These are phyloP conservation scores for Cucurbitaria berberidis DNA, from an alignment of 2,329 filamentous ascomycete species.

Conservation along the genomic window DNA sequence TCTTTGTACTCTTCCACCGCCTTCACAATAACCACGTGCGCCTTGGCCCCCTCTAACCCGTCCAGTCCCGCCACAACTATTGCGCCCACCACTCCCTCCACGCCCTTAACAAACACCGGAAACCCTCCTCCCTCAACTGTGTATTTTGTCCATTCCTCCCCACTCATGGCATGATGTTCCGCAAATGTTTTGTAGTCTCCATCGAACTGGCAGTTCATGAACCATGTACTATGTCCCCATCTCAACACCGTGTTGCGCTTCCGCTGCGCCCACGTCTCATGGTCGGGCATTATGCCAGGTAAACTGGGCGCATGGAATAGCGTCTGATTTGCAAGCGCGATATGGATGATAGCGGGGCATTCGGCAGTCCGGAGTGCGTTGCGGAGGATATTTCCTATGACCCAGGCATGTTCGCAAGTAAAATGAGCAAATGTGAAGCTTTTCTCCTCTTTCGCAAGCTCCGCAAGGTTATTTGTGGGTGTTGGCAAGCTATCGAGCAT, in stretches of 20 bases:
- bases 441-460: conserved; percentile 51
- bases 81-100: conserved; percentile 77
- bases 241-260: conserved; percentile 76
- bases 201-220: conserved; percentile 72
- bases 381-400: conserved; percentile 68
- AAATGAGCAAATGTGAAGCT: conserved; percentile 61
- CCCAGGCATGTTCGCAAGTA: conserved; percentile 68
- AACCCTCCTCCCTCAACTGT: conserved; percentile 80
- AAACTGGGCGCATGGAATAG: conserved; percentile 75
- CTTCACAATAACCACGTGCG: conserved; percentile 77
- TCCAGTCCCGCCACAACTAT: conserved; percentile 79
- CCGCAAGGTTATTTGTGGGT: conserved; percentile 46
- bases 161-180: conserved; percentile 65
- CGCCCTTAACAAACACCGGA: conserved; percentile 72
- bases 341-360: conserved; percentile 67
- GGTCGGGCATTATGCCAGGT: conserved; percentile 71
- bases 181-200: conserved; percentile 70
- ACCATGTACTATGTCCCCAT: conserved; percentile 74
- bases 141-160: conserved; percentile 64
- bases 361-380: conserved; percentile 64
- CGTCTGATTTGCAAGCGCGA: conserved; percentile 66
- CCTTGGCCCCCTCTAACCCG: conserved; percentile 72
- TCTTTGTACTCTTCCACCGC: conserved; percentile 63
- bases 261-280: conserved; percentile 66
- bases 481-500: conserved; percentile 36